A percentile compares a stretch with the other conserved stretches of the same genome.
Conservation (phyloP, 179 eudicot genomes). For the Gypsophila paniculata region DNA sequence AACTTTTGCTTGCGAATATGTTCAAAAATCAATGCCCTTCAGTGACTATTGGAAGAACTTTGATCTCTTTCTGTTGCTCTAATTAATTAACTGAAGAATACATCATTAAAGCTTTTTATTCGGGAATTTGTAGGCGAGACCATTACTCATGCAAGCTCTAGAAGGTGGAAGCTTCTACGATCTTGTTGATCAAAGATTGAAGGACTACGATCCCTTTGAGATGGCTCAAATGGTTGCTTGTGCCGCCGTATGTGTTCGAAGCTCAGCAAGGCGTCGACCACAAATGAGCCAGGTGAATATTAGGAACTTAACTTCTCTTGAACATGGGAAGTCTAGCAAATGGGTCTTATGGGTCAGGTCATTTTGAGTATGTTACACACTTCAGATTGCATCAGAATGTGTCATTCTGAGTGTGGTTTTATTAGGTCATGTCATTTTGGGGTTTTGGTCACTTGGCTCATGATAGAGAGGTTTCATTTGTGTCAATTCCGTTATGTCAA, state of each 20-base stretch:
- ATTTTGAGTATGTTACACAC: neutral
- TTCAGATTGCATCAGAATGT: neutral
- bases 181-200: slow-evolving; percentile 60
- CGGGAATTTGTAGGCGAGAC: slow-evolving; percentile 57
- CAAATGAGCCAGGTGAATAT: slow-evolving; percentile 57
- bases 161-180: slow-evolving; percentile 45
- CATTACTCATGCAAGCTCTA: slow-evolving; percentile 61
- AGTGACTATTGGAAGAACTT: neutral
- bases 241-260: slow-evolving; percentile 74
- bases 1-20: neutral
- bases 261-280: slow-evolving; percentile 70
- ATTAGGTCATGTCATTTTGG: neutral
- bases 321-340: no score
- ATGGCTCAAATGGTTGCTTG: slow-evolving; percentile 75
- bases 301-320: neutral
- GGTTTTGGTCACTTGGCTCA: neutral
- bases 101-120: neutral
- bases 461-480: neutral
- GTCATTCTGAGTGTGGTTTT: neutral
- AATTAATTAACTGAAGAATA: no score
- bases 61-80: no score
- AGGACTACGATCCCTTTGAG: slow-evolving; percentile 49
- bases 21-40: neutral
- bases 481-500: no score
- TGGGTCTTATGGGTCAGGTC: neutral